Base-by-base conservation (phyloP, 129 eudicot genomes). In the Heracleum sosnowskyi region DNA sequence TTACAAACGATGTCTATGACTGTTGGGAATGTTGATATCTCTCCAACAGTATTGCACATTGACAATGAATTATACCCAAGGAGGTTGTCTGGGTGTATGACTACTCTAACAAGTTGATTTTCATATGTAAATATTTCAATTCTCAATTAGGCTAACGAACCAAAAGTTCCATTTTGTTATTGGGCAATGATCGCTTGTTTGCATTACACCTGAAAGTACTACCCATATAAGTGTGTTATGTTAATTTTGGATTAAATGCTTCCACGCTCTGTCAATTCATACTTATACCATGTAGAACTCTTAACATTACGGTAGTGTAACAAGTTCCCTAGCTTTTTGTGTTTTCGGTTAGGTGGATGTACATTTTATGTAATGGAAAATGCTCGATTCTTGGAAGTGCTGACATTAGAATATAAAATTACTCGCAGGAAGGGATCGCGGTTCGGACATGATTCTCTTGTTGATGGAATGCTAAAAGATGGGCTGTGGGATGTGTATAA, bases 401-500 rank as follows among this genome's bases (percentile, higher is more conserved):
- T 33, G 39, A 75, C 41, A 36, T 44, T 46, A 31, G 76, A 28
- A 84, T 79, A 55, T 83, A 62, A 73, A 60, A 69, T 29, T 35
- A 53, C 79, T 41, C 78, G 77, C 87, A 94, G 98, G 84, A 94
- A 92, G 83, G 98, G 98, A 75, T 94, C 98, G 60, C 93, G 96
- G 44, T 91, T 94, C 49, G 97, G 97, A 77, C 97, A 94, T 82
- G 97, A 94, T 86, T 82, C 93, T 77, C 89, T 94, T 79, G 93
- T 94, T 78, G 98, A 94, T 82, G 98, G 98, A 78, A 86, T 94
- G 89, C 80, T 94, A 78, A 94, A 91, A 82, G 97, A 94, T 51
- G 98, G 98, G 63, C 74, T 94, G 46, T 91, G 96, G 98, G 98
- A 94, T 88, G 98, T 87, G 35, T 94, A 88, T 82, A 91, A 87